Evolutionary conservation across 2,329 filamentous ascomycete species (phyloP), one percentile per base, ranked within the genome.

Genomic region (Chaetomium sp.): DNA sequence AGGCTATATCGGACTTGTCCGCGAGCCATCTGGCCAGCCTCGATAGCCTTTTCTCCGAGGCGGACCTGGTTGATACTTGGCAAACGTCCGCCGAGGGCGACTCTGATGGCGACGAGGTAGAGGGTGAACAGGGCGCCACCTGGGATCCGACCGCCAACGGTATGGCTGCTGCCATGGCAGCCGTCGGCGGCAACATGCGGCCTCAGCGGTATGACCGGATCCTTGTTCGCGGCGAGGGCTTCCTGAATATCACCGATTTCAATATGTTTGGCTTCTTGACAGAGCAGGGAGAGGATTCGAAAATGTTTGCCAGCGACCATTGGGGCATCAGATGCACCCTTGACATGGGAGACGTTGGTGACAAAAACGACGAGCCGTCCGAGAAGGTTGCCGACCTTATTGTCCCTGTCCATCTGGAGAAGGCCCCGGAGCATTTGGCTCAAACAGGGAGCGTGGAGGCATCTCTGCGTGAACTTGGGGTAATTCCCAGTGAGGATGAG

Each of bases 191-290:
- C 55, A 80, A 84, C 56, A 82, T 81, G 68, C 79, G 85, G 23
- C 87, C 88, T 1, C 87, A 90, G 70, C 77, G 88, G 56, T 90
- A 90, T 66, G 87, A 90, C 70, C 80, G 87, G 38, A 86, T 90
- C 53, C 74, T 89, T 2, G 74, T 87, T 38, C 83, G 80, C 53
- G 75, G 77, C 7, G 74, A 78, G 19, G 78, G 74, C 3, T 49
- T 72, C 2, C 72, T 84, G 6, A 70, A 74, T 19, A 74, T 84
- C 5, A 71, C 70, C 3, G 72, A 76, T 0, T 88, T 88, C 74
- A 86, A 86, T 68, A 79, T 81, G 71, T 89, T 90, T 72, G 87
- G 87, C 0, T 76, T 81, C 56, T 74, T 76, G 16, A 75, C 69
- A 50, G 74, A 68, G 9, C 57, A 31, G 55, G 58, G 67, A 12